Base-by-base conservation (phyloP, 495 filamentous ascomycete species). In the Amphirosellinia nigrospora region DNA sequence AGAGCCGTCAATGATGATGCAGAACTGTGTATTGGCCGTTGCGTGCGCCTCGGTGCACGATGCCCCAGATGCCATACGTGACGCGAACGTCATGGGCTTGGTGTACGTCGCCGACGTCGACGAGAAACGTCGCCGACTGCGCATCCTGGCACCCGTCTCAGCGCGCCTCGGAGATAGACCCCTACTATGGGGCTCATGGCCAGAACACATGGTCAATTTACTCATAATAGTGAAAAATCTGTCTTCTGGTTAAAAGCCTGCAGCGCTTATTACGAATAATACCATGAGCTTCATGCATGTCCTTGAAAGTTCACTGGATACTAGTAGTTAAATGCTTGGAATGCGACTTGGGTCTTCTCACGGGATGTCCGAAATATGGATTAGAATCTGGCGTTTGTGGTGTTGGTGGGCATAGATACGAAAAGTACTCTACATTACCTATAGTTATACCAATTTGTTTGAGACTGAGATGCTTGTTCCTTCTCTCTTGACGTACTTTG, bases 91-190 rank as follows among this genome's bases (percentile, higher is more conserved):
- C 23, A 90, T 96, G 85, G 96, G 96, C 7, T 98, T 96, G 79
- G 86, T 97, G 45, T 97, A 96, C 76, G 90, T 99, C 39, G 88
- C 91, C 0, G 92, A 96, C 60, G 94, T 98, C 9, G 95, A 99
- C 72, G 91, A 90, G 59, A 90, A 93, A 64, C 92, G 92, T 80
- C 89, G 89, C 65, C 91, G 91, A 78, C 83, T 98, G 61, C 90
- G 92, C 70, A 84, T 97, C 19, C 83, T 99, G 46, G 89, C 91
- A 2, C 95, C 96, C 6, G 87, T 96, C 61, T 91, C 89, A 41
- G 93, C 93, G 11, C 87, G 92, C 45, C 81, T 97, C 59, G 93
- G 93, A 0, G 86, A 89, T 62, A 86, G 89, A 76, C 93, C 94
- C 19, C 80, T 98, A 74, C 82, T 98, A 2, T 87, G 84, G 85